Evolutionary conservation across 2,329 filamentous ascomycete species (phyloP).

Genomic region (Didymella keratinophila): DNA sequence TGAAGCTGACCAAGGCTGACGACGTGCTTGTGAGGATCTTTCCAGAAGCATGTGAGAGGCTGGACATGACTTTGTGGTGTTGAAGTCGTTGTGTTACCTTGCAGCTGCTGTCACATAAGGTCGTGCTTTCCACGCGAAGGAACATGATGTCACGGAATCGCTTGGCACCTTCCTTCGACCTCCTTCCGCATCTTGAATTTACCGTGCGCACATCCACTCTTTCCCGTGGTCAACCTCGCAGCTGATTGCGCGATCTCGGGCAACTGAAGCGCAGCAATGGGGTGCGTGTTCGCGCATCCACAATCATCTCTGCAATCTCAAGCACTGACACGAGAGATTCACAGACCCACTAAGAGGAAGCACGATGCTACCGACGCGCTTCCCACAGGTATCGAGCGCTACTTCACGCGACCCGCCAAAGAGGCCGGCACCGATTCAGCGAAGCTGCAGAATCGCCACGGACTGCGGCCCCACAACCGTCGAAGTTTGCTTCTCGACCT

Average conservation of each 20-base stretch:
- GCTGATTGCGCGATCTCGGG: not conserved
- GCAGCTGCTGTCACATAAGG: constrained; percentile 4
- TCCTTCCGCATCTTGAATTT: not conserved
- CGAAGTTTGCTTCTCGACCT: no score
- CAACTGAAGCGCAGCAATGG: not conserved
- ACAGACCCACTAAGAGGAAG: not conserved
- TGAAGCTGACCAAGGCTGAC: not conserved
- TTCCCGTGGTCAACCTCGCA: constrained; percentile 1
- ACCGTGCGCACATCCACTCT: constrained; percentile 5
- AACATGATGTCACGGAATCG: not conserved
- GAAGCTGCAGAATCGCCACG: no score
- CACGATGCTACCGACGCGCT: not conserved
- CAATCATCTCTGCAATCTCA: not conserved
- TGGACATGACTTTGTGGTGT: constrained; percentile 2
- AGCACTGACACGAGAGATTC: constrained; percentile 1
- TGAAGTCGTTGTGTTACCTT: constrained; percentile 2
- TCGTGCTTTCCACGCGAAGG: constrained; percentile 3
- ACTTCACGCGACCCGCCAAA: no score
- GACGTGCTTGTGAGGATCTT: not conserved
- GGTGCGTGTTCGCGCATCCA: not conserved
- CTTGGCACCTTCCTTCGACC: not conserved
- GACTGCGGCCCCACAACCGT: no score
- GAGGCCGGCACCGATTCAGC: no score
- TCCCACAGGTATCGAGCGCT: no score
- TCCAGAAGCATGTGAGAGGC: not conserved